Conservation (phyloP, 257 asterid species). For the Solanum sitiens region DNA sequence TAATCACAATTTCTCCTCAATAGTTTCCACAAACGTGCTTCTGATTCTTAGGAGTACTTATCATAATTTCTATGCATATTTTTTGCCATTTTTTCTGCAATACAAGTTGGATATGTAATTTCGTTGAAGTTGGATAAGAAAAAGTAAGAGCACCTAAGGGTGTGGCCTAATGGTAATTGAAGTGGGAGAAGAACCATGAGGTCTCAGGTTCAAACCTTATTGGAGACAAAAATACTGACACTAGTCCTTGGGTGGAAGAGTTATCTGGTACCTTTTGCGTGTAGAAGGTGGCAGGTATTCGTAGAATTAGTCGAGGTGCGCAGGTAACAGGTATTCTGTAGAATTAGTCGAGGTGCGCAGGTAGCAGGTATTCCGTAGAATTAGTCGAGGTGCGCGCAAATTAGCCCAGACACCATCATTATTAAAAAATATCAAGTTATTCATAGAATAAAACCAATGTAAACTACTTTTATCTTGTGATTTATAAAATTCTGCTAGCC, state of each 20-base stretch:
- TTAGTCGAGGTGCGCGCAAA: background rate
- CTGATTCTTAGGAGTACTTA: background rate
- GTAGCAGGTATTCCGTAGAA: background rate
- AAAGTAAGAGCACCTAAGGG: background rate
- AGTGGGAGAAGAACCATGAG: background rate
- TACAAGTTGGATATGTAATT: background rate
- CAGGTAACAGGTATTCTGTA: background rate
- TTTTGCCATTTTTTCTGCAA: background rate
- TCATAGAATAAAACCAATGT: background rate
- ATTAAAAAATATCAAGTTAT: background rate
- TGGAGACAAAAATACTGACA: background rate
- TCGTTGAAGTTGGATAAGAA: background rate
- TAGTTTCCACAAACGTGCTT: background rate
- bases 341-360: background rate
- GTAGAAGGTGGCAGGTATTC: background rate
- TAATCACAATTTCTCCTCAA: background rate
- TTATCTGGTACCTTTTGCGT: background rate
- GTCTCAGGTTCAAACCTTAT: background rate
- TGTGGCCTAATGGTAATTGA: background rate
- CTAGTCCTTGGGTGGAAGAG: background rate
- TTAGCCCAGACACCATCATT: background rate
- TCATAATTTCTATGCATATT: background rate
- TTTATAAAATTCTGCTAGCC: background rate
- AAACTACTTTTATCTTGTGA: background rate
- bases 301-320: background rate